A percentile compares a stretch with the other conserved stretches of the same genome.
Evolutionary conservation across 306 rosid genomes (phyloP).

Genomic region (Dalbergia oliveri): DNA sequence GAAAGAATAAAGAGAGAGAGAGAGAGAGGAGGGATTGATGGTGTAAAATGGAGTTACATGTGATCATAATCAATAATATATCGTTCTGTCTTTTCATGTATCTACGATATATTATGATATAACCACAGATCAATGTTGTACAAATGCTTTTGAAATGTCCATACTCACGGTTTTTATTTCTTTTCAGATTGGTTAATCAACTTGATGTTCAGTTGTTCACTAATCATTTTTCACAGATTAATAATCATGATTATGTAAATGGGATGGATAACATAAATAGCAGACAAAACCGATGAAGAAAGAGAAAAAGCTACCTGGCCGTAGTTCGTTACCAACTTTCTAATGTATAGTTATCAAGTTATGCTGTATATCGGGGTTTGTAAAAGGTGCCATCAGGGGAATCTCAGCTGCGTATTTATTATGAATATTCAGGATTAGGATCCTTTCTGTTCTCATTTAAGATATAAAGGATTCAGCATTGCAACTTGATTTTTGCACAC

Average conservation of each 20-base stretch:
- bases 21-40: background rate
- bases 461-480: background rate
- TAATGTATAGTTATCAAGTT: background rate
- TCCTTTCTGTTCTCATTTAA: background rate
- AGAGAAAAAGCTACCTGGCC: too few relatives aligned
- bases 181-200: background rate
- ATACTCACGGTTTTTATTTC: background rate
- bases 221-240: background rate
- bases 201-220: background rate
- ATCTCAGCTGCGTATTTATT: background rate
- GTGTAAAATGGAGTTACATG: constrained; percentile 12
- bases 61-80: constrained; percentile 24
- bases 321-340: too few relatives aligned
- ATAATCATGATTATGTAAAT: background rate
- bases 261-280: background rate
- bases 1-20: too few relatives aligned
- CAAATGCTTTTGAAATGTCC: constrained; percentile 8
- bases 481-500: background rate
- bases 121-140: background rate
- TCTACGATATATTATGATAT: constrained; percentile 36
- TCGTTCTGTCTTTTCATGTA: constrained; percentile 41
- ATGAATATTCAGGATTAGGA: background rate
- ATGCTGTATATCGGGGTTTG: background rate
- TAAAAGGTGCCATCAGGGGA: background rate
- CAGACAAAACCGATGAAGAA: background rate